Conservation (phyloP, 176 grass and related monocot genomes). For the Rhipidocladum racemiflorum region DNA sequence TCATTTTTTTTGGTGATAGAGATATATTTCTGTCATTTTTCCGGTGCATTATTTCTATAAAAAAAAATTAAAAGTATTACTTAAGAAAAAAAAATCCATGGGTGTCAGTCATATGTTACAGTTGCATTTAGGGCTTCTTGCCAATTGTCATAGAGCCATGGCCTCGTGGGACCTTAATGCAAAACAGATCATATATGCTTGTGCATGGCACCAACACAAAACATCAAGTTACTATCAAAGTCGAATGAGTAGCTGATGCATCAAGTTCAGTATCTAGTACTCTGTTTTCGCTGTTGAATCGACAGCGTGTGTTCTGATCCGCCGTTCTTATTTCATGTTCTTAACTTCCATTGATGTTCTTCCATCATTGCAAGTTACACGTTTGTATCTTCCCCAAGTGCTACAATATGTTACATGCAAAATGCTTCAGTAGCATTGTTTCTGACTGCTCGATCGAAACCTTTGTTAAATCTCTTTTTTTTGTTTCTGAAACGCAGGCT, state of each 20-base stretch:
- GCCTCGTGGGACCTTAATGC: neutral
- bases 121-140: neutral
- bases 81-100: too few relatives aligned
- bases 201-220: neutral
- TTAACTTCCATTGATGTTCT: neutral
- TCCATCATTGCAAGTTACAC: neutral
- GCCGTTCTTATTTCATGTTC: neutral
- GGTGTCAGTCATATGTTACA: neutral
- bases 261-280: neutral
- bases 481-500: neutral
- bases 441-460: neutral
- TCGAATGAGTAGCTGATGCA: neutral
- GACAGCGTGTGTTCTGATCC: neutral
- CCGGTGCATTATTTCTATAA: too few relatives aligned
- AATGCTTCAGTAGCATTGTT: neutral
- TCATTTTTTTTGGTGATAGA: too few relatives aligned
- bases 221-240: neutral
- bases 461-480: neutral
- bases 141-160: neutral
- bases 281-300: neutral
- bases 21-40: too few relatives aligned
- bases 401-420: neutral
- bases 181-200: neutral
- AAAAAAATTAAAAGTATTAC: too few relatives aligned
- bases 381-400: neutral